Conservation (phyloP, 106 monocot genomes). For the Platanthera zijinensis region DNA sequence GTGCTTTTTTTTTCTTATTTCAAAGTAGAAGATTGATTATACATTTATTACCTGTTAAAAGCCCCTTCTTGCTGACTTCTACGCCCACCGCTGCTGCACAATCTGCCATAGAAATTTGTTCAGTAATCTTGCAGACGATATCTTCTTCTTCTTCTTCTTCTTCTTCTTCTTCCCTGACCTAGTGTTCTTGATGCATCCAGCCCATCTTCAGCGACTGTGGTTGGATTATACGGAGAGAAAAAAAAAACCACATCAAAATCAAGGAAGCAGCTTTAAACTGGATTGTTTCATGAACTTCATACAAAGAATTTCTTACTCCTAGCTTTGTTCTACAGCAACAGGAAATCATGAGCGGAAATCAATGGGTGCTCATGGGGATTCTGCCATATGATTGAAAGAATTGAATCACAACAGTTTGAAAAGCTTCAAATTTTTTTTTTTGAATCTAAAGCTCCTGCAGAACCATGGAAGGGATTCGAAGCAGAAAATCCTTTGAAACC, state of each 20-base stretch:
- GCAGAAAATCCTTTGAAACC: neutral
- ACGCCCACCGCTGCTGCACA: neutral
- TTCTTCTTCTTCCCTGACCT: neutral
- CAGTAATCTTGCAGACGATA: neutral
- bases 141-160: neutral
- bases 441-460: neutral
- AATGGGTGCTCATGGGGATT: neutral
- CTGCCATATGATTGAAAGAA: neutral
- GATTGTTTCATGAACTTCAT: neutral
- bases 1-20: neutral
- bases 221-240: too few relatives aligned
- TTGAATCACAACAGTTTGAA: neutral
- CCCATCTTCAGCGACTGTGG: neutral
- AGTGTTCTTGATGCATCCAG: neutral
- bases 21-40: neutral
- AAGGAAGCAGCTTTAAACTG: neutral
- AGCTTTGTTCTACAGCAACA: neutral
- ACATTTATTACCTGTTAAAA: neutral
- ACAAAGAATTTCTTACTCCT: neutral
- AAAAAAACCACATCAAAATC: too few relatives aligned
- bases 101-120: constrained; percentile 9
- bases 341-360: neutral
- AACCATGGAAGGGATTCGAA: neutral
- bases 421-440: neutral
- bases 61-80: neutral